Evolutionary conservation across 1,284 basidiomycete genomes (phyloP).

Genomic region (Apiotrichum porosum): DNA sequence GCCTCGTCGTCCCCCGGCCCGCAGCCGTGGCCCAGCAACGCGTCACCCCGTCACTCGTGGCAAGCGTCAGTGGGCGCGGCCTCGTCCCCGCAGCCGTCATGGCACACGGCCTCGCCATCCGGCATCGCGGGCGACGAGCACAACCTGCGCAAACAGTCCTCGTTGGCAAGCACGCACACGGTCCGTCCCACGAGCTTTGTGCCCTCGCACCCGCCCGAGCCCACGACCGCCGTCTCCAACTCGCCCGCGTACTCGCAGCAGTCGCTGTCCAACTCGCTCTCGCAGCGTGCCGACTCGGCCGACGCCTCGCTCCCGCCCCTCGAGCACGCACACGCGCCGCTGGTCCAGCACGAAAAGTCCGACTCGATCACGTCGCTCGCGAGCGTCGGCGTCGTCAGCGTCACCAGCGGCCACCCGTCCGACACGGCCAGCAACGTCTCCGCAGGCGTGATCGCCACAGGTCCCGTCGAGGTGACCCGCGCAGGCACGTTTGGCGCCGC

Average conservation of each 20-base stretch:
- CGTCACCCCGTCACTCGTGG: too few species aligned
- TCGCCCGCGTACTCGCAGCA: conserved; percentile 7
- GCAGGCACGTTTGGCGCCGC: conserved; percentile 16
- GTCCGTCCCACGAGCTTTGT: conserved; percentile 10
- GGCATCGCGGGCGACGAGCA: background rate
- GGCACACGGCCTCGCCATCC: background rate
- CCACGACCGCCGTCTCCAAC: conserved; percentile 11
- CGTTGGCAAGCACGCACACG: conserved; percentile 5
- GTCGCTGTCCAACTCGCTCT: background rate
- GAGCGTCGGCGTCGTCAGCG: background rate
- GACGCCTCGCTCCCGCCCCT: background rate
- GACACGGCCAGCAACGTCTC: too few species aligned
- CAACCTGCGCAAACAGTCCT: conserved; percentile 9
- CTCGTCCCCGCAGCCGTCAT: background rate
- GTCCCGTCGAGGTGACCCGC: conserved; percentile 9
- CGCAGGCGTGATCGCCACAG: background rate
- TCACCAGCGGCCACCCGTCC: too few species aligned
- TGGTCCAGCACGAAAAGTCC: background rate
- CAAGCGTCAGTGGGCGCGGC: too few species aligned
- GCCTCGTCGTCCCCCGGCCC: too few species aligned
- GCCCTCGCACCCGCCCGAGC: conserved; percentile 10
- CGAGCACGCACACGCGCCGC: background rate
- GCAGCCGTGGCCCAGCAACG: too few species aligned
- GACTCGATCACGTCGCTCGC: background rate
- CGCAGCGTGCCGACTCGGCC: background rate